Percentiles rank a stretch among this genome's conserved stretches.
Conservation (phyloP, 345 rosid genomes). For the Conringia planisiliqua region DNA sequence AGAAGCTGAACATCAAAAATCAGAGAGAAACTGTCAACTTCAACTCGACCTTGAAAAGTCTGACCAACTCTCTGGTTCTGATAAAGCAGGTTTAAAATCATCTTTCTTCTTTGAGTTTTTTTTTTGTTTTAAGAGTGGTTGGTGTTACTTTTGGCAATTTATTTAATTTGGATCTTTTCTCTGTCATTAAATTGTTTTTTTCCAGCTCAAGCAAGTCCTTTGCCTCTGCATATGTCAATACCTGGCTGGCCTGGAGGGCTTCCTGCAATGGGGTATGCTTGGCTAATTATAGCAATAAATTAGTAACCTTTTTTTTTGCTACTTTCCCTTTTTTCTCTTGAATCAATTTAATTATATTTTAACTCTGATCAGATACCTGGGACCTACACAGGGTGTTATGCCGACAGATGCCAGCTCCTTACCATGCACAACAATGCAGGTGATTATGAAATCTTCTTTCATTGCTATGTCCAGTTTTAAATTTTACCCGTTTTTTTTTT, state of each 20-base stretch:
- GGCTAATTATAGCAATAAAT: too few relatives aligned
- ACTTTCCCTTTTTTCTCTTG: not conserved
- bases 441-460: too few relatives aligned
- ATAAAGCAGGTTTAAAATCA: conserved; percentile 50
- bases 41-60: conserved; percentile 74
- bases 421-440: conserved; percentile 76
- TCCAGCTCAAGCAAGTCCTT: conserved; percentile 63
- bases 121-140: too few relatives aligned
- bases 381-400: conserved; percentile 81
- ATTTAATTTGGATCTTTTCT: not conserved
- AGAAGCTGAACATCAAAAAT: conserved; percentile 52
- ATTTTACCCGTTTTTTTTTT: too few relatives aligned
- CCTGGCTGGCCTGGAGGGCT: conserved; percentile 92
- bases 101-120: not conserved
- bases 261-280: conserved; percentile 78
- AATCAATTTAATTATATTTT: conserved; percentile 19
- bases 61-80: conserved; percentile 46
- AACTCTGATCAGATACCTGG: conserved; percentile 62
- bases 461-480: too few relatives aligned
- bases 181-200: not conserved
- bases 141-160: not conserved
- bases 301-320: too few relatives aligned
- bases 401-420: conserved; percentile 70
- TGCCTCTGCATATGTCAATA: conserved; percentile 73
- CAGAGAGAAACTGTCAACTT: conserved; percentile 61